Percentiles rank a stretch among this genome's conserved stretches.
These are phyloP conservation scores for Globisporangium takayamanum DNA, from an alignment of 352 stramenopile species.

Conservation along the genomic window DNA sequence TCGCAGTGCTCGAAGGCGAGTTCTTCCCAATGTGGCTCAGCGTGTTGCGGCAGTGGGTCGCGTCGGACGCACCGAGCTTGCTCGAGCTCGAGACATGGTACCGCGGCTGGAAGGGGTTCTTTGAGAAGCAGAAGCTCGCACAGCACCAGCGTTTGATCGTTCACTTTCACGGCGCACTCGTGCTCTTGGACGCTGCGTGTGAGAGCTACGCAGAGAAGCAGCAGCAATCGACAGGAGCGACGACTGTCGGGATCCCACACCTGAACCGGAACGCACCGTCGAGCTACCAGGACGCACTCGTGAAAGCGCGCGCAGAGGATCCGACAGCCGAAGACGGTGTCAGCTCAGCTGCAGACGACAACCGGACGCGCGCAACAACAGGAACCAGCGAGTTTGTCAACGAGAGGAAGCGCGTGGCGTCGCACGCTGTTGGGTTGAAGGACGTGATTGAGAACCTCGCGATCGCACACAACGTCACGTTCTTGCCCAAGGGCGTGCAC, in stretches of 20 bases:
- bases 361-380: not conserved
- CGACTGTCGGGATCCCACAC: conserved; percentile 22
- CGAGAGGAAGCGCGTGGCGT: conserved; percentile 11
- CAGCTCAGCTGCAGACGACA: conserved; percentile 13
- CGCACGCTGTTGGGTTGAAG: conserved; percentile 58
- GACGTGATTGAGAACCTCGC: conserved; percentile 82
- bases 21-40: conserved; percentile 90
- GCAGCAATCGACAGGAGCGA: not conserved
- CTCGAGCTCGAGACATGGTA: conserved; percentile 80
- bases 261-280: conserved; percentile 42
- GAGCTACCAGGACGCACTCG: conserved; percentile 75
- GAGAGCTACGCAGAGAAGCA: conserved; percentile 9
- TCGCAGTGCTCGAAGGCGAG: conserved; percentile 84
- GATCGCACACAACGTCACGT: conserved; percentile 71
- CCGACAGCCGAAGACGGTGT: conserved; percentile 13
- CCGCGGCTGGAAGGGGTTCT: conserved; percentile 77
- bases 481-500: conserved; percentile 70
- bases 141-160: conserved; percentile 55
- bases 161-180: conserved; percentile 70
- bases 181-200: conserved; percentile 53
- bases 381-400: not conserved
- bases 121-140: conserved; percentile 54
- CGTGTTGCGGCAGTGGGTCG: conserved; percentile 77
- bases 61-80: conserved; percentile 25
- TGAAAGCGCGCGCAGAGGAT: conserved; percentile 29